Conservation (phyloP, 73 alveolate species). For the Tetrahymena elliotti region DNA sequence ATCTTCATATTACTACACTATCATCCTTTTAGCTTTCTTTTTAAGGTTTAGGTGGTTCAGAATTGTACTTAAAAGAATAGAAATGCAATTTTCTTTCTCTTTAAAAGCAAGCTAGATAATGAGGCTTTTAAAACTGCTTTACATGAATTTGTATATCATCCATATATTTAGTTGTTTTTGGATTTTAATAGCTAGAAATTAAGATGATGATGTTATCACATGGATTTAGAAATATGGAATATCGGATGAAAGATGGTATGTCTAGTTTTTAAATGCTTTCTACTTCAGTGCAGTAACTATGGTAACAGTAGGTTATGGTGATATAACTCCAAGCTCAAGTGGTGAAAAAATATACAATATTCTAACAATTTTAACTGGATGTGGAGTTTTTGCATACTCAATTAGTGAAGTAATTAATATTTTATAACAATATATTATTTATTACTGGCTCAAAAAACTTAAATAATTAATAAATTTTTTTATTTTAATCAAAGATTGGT, state of each 20-base stretch:
- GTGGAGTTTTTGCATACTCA: constrained; percentile 24
- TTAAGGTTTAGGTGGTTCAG: neutral
- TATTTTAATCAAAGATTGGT: too few species aligned
- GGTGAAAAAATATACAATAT: constrained; percentile 7
- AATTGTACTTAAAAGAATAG: neutral
- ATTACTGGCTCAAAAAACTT: neutral
- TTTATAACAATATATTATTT: neutral
- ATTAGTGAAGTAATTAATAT: constrained; percentile 10
- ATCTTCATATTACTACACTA: neutral
- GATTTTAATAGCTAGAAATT: neutral
- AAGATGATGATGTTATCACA: neutral
- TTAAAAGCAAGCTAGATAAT: neutral
- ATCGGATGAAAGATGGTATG: neutral
- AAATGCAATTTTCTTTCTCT: neutral
- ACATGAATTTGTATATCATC: neutral
- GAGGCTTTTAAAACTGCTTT: neutral
- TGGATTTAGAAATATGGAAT: constrained; percentile 16
- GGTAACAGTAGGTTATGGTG: constrained; percentile 28
- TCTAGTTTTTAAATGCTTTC: constrained; percentile 11
- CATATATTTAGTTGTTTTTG: neutral
- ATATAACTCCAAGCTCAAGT: constrained; percentile 5
- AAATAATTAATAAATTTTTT: too few species aligned
- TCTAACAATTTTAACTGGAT: constrained; percentile 6
- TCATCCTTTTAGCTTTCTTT: neutral
- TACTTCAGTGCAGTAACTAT: constrained; percentile 33